A percentile compares a stretch with the other conserved stretches of the same genome.
phyloP scores from a whole-genome alignment of 208 protist genomes.

The Trypanosoma lewisi region DNA sequence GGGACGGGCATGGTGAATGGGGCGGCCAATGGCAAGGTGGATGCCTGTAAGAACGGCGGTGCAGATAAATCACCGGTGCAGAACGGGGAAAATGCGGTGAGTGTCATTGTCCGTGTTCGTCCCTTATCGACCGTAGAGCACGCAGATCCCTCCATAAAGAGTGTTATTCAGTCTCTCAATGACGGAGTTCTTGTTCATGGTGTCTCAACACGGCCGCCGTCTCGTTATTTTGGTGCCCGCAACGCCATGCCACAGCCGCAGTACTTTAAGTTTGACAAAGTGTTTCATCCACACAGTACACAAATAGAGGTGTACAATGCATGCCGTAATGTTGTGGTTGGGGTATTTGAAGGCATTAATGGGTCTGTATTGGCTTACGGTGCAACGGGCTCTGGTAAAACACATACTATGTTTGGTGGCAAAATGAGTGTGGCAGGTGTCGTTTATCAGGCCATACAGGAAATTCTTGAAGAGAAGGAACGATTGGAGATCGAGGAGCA shows the following conservation, averaged over 20 bases:
- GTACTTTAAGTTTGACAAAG: conserved; percentile 70
- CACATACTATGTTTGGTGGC: conserved; percentile 89
- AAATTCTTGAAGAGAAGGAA: conserved; percentile 75
- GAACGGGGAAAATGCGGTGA: conserved; percentile 26
- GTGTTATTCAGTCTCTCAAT: conserved; percentile 63
- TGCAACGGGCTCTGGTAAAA: conserved; percentile 87
- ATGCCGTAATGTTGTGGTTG: conserved; percentile 60
- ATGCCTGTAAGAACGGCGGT: not conserved
- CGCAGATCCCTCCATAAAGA: conserved; percentile 55
- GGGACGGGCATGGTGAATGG: not conserved
- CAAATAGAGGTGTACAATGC: conserved; percentile 77
- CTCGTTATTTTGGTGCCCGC: conserved; percentile 22
- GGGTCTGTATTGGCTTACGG: conserved; percentile 88
- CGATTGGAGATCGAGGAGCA: conserved; percentile 53
- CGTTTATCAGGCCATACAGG: conserved; percentile 74
- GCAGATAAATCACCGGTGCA: not conserved
- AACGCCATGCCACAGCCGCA: conserved; percentile 30
- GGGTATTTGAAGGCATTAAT: conserved; percentile 79
- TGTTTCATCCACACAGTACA: conserved; percentile 64
- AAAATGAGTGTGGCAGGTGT: conserved; percentile 71
- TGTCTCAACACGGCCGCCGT: not conserved
- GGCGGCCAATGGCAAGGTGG: not conserved
- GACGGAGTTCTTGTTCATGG: conserved; percentile 57
- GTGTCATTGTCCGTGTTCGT: conserved; percentile 68
- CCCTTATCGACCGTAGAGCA: conserved; percentile 68